phyloP scores from a whole-genome alignment of 108 stramenopile species.

The Parietichytrium sp. region DNA sequence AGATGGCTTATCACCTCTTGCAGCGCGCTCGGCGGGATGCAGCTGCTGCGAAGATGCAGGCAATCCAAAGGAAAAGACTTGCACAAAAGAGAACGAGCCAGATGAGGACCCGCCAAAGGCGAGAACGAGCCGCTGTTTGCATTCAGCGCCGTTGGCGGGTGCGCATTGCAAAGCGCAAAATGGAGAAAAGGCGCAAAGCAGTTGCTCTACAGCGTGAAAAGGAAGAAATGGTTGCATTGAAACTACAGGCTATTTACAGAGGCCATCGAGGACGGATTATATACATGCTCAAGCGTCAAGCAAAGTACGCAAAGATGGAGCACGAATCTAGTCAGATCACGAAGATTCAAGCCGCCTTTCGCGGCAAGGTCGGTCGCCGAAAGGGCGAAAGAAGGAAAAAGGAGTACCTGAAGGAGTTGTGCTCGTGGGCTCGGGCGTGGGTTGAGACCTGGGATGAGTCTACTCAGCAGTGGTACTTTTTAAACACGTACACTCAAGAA shows the following conservation, averaged over 20 bases:
- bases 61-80: not conserved
- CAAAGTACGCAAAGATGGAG: not conserved
- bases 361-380: not conserved
- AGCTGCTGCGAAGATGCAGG: not conserved
- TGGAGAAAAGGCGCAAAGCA: not conserved
- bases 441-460: not conserved
- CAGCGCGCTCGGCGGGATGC: constrained; percentile 3
- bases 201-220: not conserved
- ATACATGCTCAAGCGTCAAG: not conserved
- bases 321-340: not conserved
- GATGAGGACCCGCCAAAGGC: not conserved
- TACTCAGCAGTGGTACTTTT: not conserved
- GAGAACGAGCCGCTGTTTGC: not conserved
- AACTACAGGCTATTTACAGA: not conserved
- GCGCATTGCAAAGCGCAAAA: not conserved
- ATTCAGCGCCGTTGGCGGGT: not conserved
- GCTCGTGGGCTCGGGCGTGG: constrained; percentile 6
- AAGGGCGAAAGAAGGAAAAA: not conserved
- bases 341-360: not conserved
- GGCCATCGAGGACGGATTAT: constrained; percentile 19
- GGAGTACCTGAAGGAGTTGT: constrained; percentile 25
- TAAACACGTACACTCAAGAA: not conserved
- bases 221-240: not conserved
- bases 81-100: not conserved
- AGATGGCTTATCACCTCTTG: constrained; percentile 27